Base-by-base conservation (phyloP, 352 stramenopile genomes). In the Globisporangium recalcitrans region DNA sequence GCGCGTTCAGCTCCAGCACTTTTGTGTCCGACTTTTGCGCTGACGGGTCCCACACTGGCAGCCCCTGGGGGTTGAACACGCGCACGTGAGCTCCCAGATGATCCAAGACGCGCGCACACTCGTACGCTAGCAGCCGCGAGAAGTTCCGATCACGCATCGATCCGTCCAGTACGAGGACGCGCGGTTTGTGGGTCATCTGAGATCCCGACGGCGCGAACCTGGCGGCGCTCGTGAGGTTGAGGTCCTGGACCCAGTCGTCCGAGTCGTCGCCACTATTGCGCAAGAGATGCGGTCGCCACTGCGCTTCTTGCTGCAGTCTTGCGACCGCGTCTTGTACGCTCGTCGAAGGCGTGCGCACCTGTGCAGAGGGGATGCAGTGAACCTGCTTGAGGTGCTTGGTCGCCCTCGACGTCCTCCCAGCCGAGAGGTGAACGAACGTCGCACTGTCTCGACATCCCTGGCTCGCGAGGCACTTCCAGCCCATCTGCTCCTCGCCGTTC, bases 151-250 rank as follows among this genome's bases (percentile, higher is more conserved):
- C 66, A 11, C 79, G 71, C 19, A 89, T 65, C 19, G 74, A 85
- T 46, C 79, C 79, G 60, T 86, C 82, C 19, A 88, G 64, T 52
- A 88, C 71, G 19, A 87, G 70, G 58, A 88, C 76, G 57, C 61
- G 68, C 24, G 75, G 78, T 63, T 63, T 64, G 63, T 70, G 67
- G 47, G 54, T 69, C 53, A 70, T 73, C 22, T 27, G 51, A 4
- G 38, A 58, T n/a, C 58, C 54, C 16, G 67, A 63, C 22, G 52
- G 32, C 11, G 38, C 21, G 49, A 73, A 70, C 34, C 38, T 57
- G 21, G 42, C 34, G 1, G 67, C 63, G 14, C n/a, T 63, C 1
- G 48, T 14, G 32, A 73, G 62, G 31, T 73, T 63, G 36, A 73
- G 64, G 13, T 62, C 58, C 8, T 53, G 60, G 29, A 73, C 63